Evolutionary conservation across 140 eudicot species (phyloP).

Genomic region (Anethum foeniculum): DNA sequence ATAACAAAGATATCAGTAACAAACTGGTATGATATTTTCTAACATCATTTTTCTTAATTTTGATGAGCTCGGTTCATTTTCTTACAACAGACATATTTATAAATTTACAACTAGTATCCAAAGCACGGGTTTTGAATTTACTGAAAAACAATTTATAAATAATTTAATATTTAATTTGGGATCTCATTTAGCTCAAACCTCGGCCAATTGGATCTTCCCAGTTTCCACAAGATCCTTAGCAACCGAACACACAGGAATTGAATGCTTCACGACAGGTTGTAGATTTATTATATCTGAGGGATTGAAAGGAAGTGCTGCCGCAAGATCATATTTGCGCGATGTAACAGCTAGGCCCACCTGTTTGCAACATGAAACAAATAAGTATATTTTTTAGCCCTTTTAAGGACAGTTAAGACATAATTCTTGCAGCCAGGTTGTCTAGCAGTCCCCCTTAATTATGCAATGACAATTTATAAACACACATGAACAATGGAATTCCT

Average conservation of each 20-base stretch:
- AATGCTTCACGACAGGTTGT: constrained; percentile 88
- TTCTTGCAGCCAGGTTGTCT: background rate
- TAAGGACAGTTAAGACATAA: background rate
- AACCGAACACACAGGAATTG: constrained; percentile 83
- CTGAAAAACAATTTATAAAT: background rate
- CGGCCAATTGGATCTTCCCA: constrained; percentile 91
- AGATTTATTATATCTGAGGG: constrained; percentile 69
- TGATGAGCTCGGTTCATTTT: background rate
- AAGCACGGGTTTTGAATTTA: background rate
- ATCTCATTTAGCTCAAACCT: constrained; percentile 37
- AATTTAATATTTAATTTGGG: background rate
- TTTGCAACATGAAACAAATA: background rate
- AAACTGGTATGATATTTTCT: background rate
- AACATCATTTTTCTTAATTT: background rate
- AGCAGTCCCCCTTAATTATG: background rate
- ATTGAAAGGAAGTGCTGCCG: constrained; percentile 56
- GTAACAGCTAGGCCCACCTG: constrained; percentile 86
- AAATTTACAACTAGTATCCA: background rate
- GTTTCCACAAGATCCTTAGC: constrained; percentile 94
- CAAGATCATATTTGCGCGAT: constrained; percentile 80
- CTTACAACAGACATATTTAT: background rate
- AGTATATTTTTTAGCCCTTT: background rate
- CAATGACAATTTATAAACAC: background rate
- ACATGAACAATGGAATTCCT: background rate
- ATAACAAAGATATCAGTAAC: background rate